phyloP scores from a whole-genome alignment of 148 eudicot genomes.

The Salicornia ramosissima region DNA sequence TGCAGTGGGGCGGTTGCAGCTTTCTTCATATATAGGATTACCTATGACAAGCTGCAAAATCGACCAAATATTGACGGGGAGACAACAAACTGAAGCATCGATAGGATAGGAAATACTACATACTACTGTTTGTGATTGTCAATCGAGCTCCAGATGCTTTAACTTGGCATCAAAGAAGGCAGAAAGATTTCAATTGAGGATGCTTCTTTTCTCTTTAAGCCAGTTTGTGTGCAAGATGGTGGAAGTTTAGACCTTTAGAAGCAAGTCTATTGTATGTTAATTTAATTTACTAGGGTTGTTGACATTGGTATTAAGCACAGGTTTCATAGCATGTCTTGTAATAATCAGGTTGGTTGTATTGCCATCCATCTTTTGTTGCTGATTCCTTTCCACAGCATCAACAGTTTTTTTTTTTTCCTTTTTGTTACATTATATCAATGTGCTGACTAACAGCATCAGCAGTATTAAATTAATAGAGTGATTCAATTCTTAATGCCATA shows the following conservation, averaged over 20 bases:
- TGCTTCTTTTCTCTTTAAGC: neutral
- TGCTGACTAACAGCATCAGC: too few species aligned
- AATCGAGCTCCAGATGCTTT: neutral
- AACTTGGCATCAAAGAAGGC: neutral
- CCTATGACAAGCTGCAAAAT: slow-evolving; percentile 28
- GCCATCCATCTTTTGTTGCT: neutral
- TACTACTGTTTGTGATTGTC: neutral
- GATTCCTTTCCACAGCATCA: neutral
- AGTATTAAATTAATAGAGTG: too few species aligned
- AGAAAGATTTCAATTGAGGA: neutral
- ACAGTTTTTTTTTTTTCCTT: too few species aligned
- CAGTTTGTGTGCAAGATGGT: neutral
- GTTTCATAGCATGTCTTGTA: slow-evolving; percentile 11
- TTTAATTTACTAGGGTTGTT: neutral
- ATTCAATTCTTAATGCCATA: too few species aligned
- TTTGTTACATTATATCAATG: too few species aligned
- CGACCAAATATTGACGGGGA: slow-evolving; percentile 35
- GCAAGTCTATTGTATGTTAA: slow-evolving; percentile 1
- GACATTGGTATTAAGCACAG: neutral
- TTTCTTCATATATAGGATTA: slow-evolving; percentile 67
- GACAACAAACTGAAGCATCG: slow-evolving; percentile 17
- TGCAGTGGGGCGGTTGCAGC: slow-evolving; percentile 63
- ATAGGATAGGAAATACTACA: neutral
- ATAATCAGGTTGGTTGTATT: slow-evolving; percentile 20
- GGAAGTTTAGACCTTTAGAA: neutral